phyloP scores from a whole-genome alignment of 2,329 filamentous ascomycete species.

The Penicillium verrucosum region DNA sequence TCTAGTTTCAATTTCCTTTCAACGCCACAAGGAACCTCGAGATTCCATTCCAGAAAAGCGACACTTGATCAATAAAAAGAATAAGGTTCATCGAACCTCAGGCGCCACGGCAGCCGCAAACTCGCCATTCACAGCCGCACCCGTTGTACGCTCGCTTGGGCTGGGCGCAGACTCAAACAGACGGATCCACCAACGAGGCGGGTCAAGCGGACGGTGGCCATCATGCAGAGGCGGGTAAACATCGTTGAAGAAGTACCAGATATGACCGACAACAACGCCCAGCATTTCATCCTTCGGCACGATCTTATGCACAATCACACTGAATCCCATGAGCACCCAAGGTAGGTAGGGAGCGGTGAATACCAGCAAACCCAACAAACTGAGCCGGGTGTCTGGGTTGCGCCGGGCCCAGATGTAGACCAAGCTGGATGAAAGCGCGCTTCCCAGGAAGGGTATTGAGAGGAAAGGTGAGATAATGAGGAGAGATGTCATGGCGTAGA shows the following conservation, averaged over 20 bases:
- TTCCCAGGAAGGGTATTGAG: constrained; percentile 90
- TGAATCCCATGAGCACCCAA: constrained; percentile 93
- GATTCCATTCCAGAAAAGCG: neutral
- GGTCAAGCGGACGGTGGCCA: constrained; percentile 80
- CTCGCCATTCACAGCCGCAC: constrained; percentile 29
- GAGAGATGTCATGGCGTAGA: constrained; percentile 78
- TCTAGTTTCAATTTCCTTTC: neutral
- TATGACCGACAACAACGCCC: constrained; percentile 88
- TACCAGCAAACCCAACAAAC: constrained; percentile 81
- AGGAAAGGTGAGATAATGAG: constrained; percentile 80
- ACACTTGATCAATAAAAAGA: neutral
- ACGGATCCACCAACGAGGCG: constrained; percentile 83
- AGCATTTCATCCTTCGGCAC: constrained; percentile 95
- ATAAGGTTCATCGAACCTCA: constrained; percentile 30
- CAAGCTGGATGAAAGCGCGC: constrained; percentile 83
- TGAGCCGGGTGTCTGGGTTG: constrained; percentile 87
- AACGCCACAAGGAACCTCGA: neutral
- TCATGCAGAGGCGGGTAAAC: constrained; percentile 90
- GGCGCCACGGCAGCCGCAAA: constrained; percentile 35
- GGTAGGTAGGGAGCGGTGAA: constrained; percentile 94
- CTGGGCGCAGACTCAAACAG: constrained; percentile 60
- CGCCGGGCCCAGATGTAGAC: constrained; percentile 98
- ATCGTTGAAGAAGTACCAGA: constrained; percentile 98
- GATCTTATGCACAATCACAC: constrained; percentile 81
- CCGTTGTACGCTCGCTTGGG: constrained; percentile 16